Evolutionary conservation across 2,329 filamentous ascomycete genomes (phyloP), one percentile per base, ranked within the genome.

Genomic region (Stagonosporopsis tanaceti): DNA sequence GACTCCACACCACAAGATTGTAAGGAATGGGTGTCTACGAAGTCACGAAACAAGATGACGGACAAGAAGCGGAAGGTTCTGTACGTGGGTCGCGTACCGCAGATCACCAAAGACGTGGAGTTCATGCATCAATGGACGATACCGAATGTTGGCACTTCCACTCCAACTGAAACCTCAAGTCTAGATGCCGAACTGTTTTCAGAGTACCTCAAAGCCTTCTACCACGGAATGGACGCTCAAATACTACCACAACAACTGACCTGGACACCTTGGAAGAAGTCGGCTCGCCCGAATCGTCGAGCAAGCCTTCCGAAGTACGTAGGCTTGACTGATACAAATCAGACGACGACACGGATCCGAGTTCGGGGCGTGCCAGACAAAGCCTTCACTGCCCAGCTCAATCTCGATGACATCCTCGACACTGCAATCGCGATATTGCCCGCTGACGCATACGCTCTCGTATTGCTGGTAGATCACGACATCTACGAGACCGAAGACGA

Each of bases 401-500:
- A 88, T 52, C 78, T 89, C 0, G 76, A 84, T 41, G 87, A 90
- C 64, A 75, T 90, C 1, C 77, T 89, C 0, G 86, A 89, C 61
- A 82, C 78, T 0, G 79, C 84, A 0, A 80, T 86, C 2, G 74
- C 73, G 2, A 78, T 84, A 15, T 72, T 89, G 0, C 87, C 86
- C 0, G 47, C 64, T 0, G 83, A 89, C 63, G 87, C 87, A 0
- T 87, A 87, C 57, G 80, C 87, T 0, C 67, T 89, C 1, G 65
- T 87, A 0, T 69, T 90, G 34, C 66, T 89, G 0, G 75, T 84
- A 0, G 76, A 86, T 32, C 83, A 88, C n/a, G 88, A 90, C 66
- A 73, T 89, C 14, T 89, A 87, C 65, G 87, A 90, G 63, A 81
- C 82, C 47, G 85, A 88, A 0, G 88, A 90, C 57, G 82, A 86